phyloP scores from a whole-genome alignment of 768 basidiomycete species.

The Mycena pura region DNA sequence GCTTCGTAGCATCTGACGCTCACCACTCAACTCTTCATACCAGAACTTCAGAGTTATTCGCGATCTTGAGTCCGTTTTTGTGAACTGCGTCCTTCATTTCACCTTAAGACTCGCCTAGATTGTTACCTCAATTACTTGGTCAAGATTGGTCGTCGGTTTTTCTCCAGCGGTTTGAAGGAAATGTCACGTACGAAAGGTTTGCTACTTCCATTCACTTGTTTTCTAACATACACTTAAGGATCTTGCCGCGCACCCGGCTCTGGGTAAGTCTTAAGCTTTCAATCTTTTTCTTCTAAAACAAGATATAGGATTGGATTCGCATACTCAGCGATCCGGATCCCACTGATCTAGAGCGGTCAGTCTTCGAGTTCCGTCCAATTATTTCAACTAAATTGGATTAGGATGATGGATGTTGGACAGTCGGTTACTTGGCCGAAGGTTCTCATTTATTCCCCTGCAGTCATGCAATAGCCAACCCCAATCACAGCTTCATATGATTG shows the following conservation, averaged over 20 bases:
- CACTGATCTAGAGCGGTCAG: conserved; percentile 63
- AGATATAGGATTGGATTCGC: conserved; percentile 69
- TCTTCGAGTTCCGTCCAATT: background rate
- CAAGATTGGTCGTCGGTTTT: conserved; percentile 98
- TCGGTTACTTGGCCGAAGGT: conserved; percentile 98
- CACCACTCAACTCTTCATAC: background rate
- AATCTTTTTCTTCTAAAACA: background rate
- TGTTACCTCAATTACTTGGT: conserved; percentile 90
- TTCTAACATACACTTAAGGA: conserved; percentile 52
- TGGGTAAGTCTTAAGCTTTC: conserved; percentile 36
- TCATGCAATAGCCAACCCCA: background rate
- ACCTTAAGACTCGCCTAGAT: conserved; percentile 24
- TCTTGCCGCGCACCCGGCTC: conserved; percentile 85
- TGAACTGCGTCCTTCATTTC: background rate
- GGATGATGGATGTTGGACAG: conserved; percentile 90
- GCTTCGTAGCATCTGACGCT: conserved; percentile 19
- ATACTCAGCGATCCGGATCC: conserved; percentile 87
- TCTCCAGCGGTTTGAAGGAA: conserved; percentile 90
- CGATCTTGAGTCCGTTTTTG: conserved; percentile 68
- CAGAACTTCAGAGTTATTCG: conserved; percentile 73
- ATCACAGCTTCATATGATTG: conserved; percentile 86
- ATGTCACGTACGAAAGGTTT: conserved; percentile 73
- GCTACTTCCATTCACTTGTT: conserved; percentile 14
- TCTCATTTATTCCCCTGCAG: background rate
- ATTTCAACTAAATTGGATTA: background rate